phyloP scores from a whole-genome alignment of 1,284 basidiomycete genomes.

The Phellinidium pouzarii region DNA sequence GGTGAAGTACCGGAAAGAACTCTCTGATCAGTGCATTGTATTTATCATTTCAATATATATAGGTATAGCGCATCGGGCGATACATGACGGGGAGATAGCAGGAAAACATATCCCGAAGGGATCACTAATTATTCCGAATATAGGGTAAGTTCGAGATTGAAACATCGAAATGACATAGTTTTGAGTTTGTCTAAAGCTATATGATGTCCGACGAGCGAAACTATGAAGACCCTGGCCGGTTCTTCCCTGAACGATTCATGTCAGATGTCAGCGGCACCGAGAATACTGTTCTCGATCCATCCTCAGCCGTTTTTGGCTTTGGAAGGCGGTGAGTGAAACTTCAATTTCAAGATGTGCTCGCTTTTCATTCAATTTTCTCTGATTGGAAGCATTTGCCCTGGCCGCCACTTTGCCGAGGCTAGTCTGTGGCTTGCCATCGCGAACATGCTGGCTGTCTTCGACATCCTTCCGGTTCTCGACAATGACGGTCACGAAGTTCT shows the following conservation, averaged over 20 bases:
- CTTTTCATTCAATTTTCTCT: too few relatives aligned
- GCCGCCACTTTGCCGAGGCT: too few relatives aligned
- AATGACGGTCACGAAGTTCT: too few relatives aligned
- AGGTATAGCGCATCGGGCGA: conserved; percentile 15
- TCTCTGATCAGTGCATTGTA: not conserved
- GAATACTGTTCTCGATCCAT: too few relatives aligned
- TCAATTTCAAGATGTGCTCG: too few relatives aligned
- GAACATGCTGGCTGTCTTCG: too few relatives aligned
- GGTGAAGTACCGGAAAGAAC: not conserved
- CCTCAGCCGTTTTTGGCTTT: too few relatives aligned
- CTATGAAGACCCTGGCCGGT: conserved; percentile 3
- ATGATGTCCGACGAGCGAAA: conserved; percentile 17
- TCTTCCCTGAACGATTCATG: conserved; percentile 14
- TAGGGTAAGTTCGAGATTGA: conserved; percentile 15
- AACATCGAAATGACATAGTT: not conserved
- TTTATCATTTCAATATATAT: not conserved
- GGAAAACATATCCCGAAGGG: conserved; percentile 17
- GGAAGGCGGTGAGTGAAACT: too few relatives aligned
- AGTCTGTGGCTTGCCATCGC: too few relatives aligned
- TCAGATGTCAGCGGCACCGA: too few relatives aligned
- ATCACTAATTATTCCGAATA: conserved; percentile 16
- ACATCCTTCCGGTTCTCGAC: too few relatives aligned
- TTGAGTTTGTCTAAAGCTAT: conserved; percentile 2
- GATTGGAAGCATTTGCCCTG: too few relatives aligned
- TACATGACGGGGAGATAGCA: conserved; percentile 12